Evolutionary conservation across 768 basidiomycete genomes (phyloP).

Genomic region (Tricholoma sp.): DNA sequence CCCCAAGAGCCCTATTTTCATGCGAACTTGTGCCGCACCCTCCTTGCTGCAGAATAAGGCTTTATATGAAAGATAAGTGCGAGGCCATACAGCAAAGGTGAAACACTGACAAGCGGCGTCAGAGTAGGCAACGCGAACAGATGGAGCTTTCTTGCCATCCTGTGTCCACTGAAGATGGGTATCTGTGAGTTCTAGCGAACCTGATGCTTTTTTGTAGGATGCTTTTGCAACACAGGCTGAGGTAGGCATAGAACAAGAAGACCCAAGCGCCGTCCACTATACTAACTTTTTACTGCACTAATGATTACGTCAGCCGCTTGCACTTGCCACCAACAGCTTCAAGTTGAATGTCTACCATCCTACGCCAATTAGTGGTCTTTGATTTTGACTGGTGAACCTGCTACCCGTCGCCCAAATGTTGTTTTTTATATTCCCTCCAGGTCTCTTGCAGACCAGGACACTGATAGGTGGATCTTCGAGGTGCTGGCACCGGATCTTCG

Average conservation of each 20-base stretch:
- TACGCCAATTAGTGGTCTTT: constrained; percentile 78
- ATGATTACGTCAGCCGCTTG: constrained; percentile 22
- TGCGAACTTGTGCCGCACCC: constrained; percentile 69
- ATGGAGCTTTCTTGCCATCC: constrained; percentile 58
- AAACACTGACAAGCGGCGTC: constrained; percentile 58
- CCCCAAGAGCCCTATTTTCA: constrained; percentile 65
- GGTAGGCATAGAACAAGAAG: constrained; percentile 50
- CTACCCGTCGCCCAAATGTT: neutral
- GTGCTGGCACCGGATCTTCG: constrained; percentile 84
- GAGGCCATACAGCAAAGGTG: constrained; percentile 11
- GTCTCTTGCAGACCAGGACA: constrained; percentile 94
- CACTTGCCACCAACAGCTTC: neutral
- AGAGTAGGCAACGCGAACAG: constrained; percentile 55
- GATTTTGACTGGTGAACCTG: constrained; percentile 89
- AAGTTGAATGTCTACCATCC: constrained; percentile 30
- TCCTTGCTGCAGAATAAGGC: constrained; percentile 86
- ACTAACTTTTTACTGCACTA: no score
- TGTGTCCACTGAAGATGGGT: constrained; percentile 76
- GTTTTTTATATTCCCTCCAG: constrained; percentile 32
- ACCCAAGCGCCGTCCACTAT: no score
- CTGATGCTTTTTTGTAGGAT: constrained; percentile 79
- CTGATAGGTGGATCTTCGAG: constrained; percentile 90
- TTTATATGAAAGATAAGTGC: constrained; percentile 23
- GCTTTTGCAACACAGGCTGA: constrained; percentile 68
- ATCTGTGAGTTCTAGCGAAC: constrained; percentile 70